These are phyloP conservation scores for Trichoderma cornu-damae DNA, from an alignment of 2,329 filamentous ascomycete species.

Conservation along the genomic window DNA sequence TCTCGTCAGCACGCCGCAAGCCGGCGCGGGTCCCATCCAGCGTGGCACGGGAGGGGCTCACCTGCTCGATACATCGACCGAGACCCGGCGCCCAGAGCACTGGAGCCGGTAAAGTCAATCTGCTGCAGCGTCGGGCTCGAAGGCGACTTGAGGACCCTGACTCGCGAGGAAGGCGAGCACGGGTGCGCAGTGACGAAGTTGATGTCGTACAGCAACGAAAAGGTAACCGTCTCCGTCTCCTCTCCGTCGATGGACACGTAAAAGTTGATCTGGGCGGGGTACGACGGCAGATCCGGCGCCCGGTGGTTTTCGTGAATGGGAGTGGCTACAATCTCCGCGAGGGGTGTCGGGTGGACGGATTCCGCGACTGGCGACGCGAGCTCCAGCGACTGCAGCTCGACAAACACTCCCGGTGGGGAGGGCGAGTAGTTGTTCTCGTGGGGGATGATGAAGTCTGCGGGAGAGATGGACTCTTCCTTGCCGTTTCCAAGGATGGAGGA, in stretches of 20 bases:
- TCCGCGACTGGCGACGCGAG: slow-evolving; percentile 41
- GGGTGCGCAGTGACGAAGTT: slow-evolving; percentile 63
- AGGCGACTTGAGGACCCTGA: slow-evolving; percentile 54
- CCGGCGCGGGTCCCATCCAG: not conserved
- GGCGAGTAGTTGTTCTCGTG: slow-evolving; percentile 50
- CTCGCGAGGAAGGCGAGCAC: slow-evolving; percentile 53
- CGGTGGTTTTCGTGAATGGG: slow-evolving; percentile 35
- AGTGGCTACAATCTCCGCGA: slow-evolving; percentile 37
- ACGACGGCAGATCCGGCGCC: slow-evolving; percentile 32
- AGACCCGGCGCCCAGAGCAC: slow-evolving; percentile 40
- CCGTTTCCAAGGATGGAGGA: slow-evolving; percentile 56
- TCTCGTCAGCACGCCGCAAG: slow-evolving; percentile 1
- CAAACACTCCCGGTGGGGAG: slow-evolving; percentile 42
- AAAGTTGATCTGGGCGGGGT: slow-evolving; percentile 35
- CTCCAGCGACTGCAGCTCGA: slow-evolving; percentile 48
- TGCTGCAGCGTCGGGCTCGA: slow-evolving; percentile 56
- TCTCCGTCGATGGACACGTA: slow-evolving; percentile 37
- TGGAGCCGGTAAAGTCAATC: slow-evolving; percentile 47
- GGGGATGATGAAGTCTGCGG: slow-evolving; percentile 59
- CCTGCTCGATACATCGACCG: slow-evolving; percentile 46
- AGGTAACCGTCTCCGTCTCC: slow-evolving; percentile 38
- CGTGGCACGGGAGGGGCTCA: slow-evolving; percentile 27
- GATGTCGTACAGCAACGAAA: slow-evolving; percentile 52
- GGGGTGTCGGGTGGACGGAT: slow-evolving; percentile 42
- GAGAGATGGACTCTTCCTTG: slow-evolving; percentile 49